Evolutionary conservation across 2,329 filamentous ascomycete species (phyloP).

Genomic region (Proliferodiscus dingleyae): DNA sequence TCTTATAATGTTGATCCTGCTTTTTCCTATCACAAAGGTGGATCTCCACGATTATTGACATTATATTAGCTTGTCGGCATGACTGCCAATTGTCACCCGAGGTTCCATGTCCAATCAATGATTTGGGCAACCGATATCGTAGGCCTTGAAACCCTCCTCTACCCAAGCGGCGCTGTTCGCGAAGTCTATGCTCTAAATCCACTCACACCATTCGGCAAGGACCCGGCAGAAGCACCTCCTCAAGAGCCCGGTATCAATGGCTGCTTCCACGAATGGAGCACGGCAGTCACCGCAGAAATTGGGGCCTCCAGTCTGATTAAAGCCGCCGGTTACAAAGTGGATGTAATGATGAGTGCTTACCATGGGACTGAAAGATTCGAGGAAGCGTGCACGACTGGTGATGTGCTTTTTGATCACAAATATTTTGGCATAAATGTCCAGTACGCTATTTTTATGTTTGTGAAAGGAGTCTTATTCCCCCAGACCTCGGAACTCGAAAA

Average conservation of each 20-base stretch:
- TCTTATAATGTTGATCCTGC: no score
- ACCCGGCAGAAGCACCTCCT: not conserved
- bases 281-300: conserved; percentile 24
- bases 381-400: conserved; percentile 13
- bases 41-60: conserved; percentile 6
- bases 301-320: conserved; percentile 18
- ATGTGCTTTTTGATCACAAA: conserved; percentile 19
- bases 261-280: conserved; percentile 21
- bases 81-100: conserved; percentile 25
- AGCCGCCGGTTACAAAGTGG: conserved; percentile 24
- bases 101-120: conserved; percentile 29
- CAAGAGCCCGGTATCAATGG: conserved; percentile 21
- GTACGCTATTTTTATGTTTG: no score
- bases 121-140: conserved; percentile 27
- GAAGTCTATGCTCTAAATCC: conserved; percentile 5
- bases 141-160: conserved; percentile 24
- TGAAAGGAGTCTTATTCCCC: no score
- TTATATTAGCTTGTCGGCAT: conserved; percentile 25
- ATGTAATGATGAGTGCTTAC: conserved; percentile 25
- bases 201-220: not conserved
- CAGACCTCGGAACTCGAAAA: no score
- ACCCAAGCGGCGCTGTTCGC: conserved; percentile 14
- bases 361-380: conserved; percentile 17
- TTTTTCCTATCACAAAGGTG: not conserved
- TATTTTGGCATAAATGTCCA: conserved; percentile 27